Base-by-base conservation (phyloP, 2,329 filamentous ascomycete genomes). In the Microsporum ferrugineum region DNA sequence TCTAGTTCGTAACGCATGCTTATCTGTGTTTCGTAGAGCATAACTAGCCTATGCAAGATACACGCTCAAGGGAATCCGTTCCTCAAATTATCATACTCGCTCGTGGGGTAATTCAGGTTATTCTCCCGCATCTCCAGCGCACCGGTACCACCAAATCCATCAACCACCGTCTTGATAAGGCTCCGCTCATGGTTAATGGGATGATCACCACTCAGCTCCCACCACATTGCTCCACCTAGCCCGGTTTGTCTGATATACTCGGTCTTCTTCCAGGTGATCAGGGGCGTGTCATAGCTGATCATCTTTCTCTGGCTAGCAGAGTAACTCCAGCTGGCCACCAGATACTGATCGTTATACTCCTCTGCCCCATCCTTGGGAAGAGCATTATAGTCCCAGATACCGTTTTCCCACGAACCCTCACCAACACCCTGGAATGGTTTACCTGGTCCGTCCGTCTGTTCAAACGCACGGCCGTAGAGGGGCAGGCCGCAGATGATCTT, bases 141-240 rank as follows among this genome's bases (percentile, higher is more conserved):
- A 33, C 27, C 58, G 14, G 55, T 58, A 33, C 63, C 63, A 57
- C 63, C 63, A 33, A 64, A 57, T 8, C 23, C 43, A 51, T 60
- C 27, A 5, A 64, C 60, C 7, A 58, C 62, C 2, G 58, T 36
- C 43, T 62, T 64, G 34, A 64, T 58, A 60, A 64, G 53, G 33
- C 63, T 64, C 33, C 60, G 56, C 12, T 62, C 63, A 33, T 62
- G 7, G 17, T 29, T 43, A 27, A 64, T 57, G n/a, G 63, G 63
- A 51, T 57, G 61, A 43, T 96, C 92, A 0, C 83, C 86, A 69
- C 87, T 92, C 67, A 84, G 89, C 77, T 96, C 91, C 89, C 89
- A 95, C 90, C 90, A 97, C 91, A 97, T 96, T 14, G 82, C 89
- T n/a, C 92, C 92, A 1, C 91, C 91, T 0, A 96, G 80, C 0